Evolutionary conservation across 164 flowering plant species (phyloP).

Genomic region (Tetrastigma voinierianum): DNA sequence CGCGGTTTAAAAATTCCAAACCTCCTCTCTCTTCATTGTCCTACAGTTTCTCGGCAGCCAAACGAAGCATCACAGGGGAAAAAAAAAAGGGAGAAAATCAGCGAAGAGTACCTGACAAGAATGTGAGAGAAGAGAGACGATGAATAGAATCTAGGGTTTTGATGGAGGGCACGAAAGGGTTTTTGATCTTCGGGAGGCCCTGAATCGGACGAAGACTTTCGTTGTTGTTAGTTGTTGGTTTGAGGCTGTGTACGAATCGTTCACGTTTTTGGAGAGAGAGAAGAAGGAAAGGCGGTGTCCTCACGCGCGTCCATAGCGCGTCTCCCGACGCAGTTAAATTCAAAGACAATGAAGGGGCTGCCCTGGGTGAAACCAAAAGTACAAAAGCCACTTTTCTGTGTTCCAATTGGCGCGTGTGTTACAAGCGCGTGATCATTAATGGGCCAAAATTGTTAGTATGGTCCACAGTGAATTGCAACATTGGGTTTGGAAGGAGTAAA

Average conservation of each 20-base stretch:
- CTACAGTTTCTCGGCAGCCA: neutral
- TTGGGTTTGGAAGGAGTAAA: no score
- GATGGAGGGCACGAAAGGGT: neutral
- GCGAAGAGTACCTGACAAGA: constrained; percentile 17
- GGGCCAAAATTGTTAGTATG: no score
- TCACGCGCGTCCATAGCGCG: constrained; percentile 14
- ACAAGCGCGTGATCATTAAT: neutral
- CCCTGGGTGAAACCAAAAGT: constrained; percentile 14
- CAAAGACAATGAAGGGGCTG: constrained; percentile 9
- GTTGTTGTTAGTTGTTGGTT: constrained; percentile 13
- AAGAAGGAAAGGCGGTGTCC: neutral
- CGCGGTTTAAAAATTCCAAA: neutral
- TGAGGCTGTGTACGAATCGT: constrained; percentile 11
- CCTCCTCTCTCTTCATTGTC: neutral
- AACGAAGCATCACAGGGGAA: neutral
- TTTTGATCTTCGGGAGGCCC: neutral
- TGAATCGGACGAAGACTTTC: constrained; percentile 13
- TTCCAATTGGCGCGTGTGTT: constrained; percentile 9
- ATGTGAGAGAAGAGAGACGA: constrained; percentile 10
- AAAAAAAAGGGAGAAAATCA: neutral
- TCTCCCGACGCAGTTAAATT: neutral
- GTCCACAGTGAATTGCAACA: no score
- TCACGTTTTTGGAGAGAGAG: constrained; percentile 25
- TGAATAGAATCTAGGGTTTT: constrained; percentile 30
- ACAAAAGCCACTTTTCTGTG: constrained; percentile 8